Evolutionary conservation across 257 asterid genomes (phyloP).

Genomic region (Paraleonurus japonicus): DNA sequence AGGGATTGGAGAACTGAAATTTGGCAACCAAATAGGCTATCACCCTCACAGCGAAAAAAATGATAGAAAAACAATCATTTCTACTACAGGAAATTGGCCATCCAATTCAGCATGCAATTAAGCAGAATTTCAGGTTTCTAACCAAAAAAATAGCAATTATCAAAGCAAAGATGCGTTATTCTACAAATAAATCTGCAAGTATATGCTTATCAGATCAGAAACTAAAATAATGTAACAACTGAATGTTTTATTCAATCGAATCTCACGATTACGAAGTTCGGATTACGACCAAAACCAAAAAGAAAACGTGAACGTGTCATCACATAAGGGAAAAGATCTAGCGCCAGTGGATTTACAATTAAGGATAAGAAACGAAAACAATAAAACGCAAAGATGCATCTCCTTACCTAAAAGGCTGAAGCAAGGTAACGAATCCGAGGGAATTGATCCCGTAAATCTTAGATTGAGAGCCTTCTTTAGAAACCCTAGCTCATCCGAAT

Average conservation of each 20-base stretch:
- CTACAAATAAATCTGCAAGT: neutral
- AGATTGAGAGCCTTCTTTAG: too few species aligned
- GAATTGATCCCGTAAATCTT: too few species aligned
- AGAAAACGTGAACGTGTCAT: neutral
- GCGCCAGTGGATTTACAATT: too few species aligned
- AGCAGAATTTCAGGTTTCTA: neutral
- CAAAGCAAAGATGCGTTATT: too few species aligned
- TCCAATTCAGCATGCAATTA: conserved; percentile 11
- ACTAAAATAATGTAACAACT: neutral
- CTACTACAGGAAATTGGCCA: neutral
- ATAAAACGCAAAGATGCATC: too few species aligned
- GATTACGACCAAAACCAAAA: neutral
- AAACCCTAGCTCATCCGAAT: too few species aligned
- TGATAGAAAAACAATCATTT: neutral
- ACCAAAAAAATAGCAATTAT: neutral
- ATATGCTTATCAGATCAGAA: conserved; percentile 3
- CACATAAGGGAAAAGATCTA: conserved; percentile 30
- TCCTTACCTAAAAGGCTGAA: too few species aligned
- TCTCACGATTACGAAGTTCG: neutral
- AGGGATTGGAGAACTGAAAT: neutral
- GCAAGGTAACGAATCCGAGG: too few species aligned
- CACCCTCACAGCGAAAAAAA: neutral
- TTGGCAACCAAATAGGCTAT: neutral
- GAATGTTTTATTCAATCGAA: neutral
- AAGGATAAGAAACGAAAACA: too few species aligned